These are phyloP conservation scores for Golubevia pallescens DNA, from an alignment of 1,284 basidiomycete species.

Conservation along the genomic window DNA sequence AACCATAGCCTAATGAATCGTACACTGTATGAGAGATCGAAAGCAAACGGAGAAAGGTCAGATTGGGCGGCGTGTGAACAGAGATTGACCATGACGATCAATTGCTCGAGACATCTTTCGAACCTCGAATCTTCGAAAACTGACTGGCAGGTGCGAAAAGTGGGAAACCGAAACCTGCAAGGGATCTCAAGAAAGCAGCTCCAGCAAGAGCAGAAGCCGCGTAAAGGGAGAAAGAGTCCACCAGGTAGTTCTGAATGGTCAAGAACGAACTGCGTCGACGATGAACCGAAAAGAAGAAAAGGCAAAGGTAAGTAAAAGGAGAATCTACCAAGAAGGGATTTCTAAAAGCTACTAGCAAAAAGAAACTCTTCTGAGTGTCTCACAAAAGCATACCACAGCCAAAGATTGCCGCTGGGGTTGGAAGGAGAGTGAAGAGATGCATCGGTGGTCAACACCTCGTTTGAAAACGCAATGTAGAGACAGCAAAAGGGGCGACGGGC, in stretches of 20 bases:
- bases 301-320: too few species aligned
- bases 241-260: constrained; percentile 40
- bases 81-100: background rate
- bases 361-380: too few species aligned
- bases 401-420: background rate
- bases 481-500: background rate
- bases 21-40: constrained; percentile 17
- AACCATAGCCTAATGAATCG: constrained; percentile 34
- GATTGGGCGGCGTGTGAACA: background rate
- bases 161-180: constrained; percentile 49
- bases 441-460: background rate
- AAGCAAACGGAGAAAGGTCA: background rate
- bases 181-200: constrained; percentile 37
- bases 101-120: background rate
- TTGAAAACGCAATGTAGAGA: too few species aligned
- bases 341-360: too few species aligned
- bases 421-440: constrained; percentile 1
- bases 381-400: too few species aligned
- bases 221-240: constrained; percentile 45
- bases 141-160: constrained; percentile 27
- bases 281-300: constrained; percentile 25
- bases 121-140: background rate
- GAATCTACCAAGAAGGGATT: too few species aligned
- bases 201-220: constrained; percentile 48
- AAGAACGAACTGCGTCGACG: constrained; percentile 29